Evolutionary conservation across 768 basidiomycete species (phyloP), one percentile per base, ranked within the genome.

Genomic region (Austroboletus eburneus): DNA sequence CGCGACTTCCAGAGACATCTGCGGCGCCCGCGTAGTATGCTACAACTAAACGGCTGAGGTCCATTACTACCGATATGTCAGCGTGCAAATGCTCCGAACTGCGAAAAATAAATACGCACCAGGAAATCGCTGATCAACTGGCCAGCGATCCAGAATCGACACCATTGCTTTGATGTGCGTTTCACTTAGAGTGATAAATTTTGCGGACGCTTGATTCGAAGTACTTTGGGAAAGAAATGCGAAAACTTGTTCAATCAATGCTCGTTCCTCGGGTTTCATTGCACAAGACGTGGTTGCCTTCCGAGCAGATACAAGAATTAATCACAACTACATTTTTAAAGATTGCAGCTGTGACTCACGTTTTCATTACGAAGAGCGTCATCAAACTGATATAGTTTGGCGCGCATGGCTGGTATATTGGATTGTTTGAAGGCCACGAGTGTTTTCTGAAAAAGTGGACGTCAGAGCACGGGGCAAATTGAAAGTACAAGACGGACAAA

Each of bases 361-460:
- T 81, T 83, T 61, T 87, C 85, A 50, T 78, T 69, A 45, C 73
- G 75, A 30, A 92, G 67, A 17, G 67, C 75, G 36, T 85, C 80
- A 54, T 91, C 77, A 41, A 92, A 83, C 61, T 92, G 84, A 50
- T 76, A 74, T 17, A 91, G 57, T 65, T 94, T 94, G 18, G 74
- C 73, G 57, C 80, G 82, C 81, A 94, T 89, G 16, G 88, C 88
- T 18, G 73, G 58, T 22, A 94, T 76, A 62, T 81, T 83, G 3
- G 83, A 89, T 72, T 91, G 88, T 53, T 87, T 90, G 73, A 97
- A 95, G n/a, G 76, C 72, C 17, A 91, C 76, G 35, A 76, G 72
- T 32, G 75, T 79, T 35, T 74, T 70, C 88, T 91, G 45, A 32
- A 25, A 27, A 25, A 20, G 12, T 4, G 9, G 5, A 18, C 17